Evolutionary conservation across 495 filamentous ascomycete genomes (phyloP), one percentile per base, ranked within the genome.

Genomic region (Podospora didyma): DNA sequence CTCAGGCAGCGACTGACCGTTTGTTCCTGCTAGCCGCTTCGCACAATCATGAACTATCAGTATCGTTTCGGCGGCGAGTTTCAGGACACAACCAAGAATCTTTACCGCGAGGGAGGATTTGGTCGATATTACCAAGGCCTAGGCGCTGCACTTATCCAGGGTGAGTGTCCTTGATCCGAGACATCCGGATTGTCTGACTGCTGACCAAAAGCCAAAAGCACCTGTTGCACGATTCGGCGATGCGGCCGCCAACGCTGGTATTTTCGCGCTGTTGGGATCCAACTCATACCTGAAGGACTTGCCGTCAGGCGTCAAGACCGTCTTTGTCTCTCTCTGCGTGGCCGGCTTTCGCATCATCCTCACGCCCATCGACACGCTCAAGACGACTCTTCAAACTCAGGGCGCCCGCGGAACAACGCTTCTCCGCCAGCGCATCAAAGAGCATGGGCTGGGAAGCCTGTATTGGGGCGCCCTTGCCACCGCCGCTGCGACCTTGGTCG

Each of bases 11-110:
- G 11, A 19, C 44, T 53, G 16, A 59, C 14, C 14, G 12, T 12
- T 9, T 31, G 26, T 9, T 9, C 26, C 5, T 47, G 16, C 7
- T 37, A 71, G 69, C 69, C 69, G 1, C 62, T 71, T 7, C 60
- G 69, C 24, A 71, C 69, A 1, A 71, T 71, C 41, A 71, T 71
- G 69, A 71, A 71, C 52, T 69, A 69, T n/a, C 69, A 71, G 31
- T 71, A 71, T 48, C 66, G 66, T 1, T 69, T 62, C 48, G 69
- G 69, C 3, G 56, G 49, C 3, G 59, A 66, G 0, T 71, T 71
- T 52, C 58, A 59, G n/a, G 41, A 12, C 0, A 62, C 69, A 0
- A 62, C 60, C 7, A 34, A 56, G 34, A 63, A 52, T 0, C 64
- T 71, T 28, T 68, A 66, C 57, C 35, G 56, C 6, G 58, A 66